phyloP scores from a whole-genome alignment of 1,284 basidiomycete species.

The Ganoderma resinaceum region DNA sequence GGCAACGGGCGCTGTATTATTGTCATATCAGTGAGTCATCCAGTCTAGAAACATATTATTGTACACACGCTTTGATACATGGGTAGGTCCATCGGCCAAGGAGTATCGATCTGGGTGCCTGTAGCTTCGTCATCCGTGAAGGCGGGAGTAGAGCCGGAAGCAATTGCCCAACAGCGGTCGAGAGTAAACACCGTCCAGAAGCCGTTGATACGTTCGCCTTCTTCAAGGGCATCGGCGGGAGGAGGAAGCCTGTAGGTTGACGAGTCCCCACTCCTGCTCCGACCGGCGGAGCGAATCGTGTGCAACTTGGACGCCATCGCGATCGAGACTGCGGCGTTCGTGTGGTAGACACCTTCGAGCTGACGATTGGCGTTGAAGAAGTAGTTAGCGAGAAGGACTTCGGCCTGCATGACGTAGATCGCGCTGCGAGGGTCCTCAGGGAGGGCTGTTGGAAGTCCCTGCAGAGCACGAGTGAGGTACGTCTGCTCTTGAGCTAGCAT shows the following conservation, averaged over 20 bases:
- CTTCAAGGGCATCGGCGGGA: slow-evolving; percentile 46
- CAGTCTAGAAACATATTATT: not conserved
- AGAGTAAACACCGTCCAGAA: slow-evolving; percentile 55
- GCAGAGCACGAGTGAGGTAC: slow-evolving; percentile 40
- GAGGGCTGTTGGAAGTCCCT: slow-evolving; percentile 41
- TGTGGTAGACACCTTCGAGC: slow-evolving; percentile 52
- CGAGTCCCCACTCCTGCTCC: slow-evolving; percentile 24
- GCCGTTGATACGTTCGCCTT: slow-evolving; percentile 53
- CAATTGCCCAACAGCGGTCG: slow-evolving; percentile 50
- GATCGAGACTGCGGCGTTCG: slow-evolving; percentile 50
- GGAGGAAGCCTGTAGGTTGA: slow-evolving; percentile 38
- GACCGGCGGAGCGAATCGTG: slow-evolving; percentile 40
- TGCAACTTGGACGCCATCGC: slow-evolving; percentile 48
- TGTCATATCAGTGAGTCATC: not conserved
- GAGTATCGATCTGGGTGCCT: slow-evolving; percentile 46
- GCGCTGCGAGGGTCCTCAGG: slow-evolving; percentile 44
- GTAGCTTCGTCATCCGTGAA: slow-evolving; percentile 40
- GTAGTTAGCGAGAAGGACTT: slow-evolving; percentile 53
- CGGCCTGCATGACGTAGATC: slow-evolving; percentile 52
- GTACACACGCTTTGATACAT: slow-evolving; percentile 39
- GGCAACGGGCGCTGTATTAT: slow-evolving; percentile 31
- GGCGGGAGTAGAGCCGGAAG: slow-evolving; percentile 44
- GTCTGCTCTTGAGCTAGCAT: slow-evolving; percentile 34
- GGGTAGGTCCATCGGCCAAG: slow-evolving; percentile 49
- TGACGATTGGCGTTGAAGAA: slow-evolving; percentile 48